These are phyloP conservation scores for Colletotrichum falcatum DNA, from an alignment of 2,329 filamentous ascomycete genomes.

Conservation along the genomic window DNA sequence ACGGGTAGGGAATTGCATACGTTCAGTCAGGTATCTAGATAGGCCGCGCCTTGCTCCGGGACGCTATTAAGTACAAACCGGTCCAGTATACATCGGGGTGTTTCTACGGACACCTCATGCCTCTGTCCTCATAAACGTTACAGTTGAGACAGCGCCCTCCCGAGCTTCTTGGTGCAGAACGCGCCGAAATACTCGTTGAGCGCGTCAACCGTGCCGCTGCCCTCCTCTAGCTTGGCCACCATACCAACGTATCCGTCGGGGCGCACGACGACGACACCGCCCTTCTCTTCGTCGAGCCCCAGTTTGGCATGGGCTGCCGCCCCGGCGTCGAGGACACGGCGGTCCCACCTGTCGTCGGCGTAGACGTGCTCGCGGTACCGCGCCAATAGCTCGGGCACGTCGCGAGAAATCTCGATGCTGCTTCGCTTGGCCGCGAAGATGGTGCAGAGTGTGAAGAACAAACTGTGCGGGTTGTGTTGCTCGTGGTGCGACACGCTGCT, in stretches of 20 bases:
- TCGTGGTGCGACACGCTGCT: slow-evolving; percentile 79
- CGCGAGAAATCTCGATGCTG: slow-evolving; percentile 77
- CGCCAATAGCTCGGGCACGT: slow-evolving; percentile 77
- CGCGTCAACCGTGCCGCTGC: slow-evolving; percentile 81
- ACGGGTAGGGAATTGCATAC: not conserved
- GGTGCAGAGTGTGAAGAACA: slow-evolving; percentile 83
- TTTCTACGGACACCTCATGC: not conserved
- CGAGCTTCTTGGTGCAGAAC: slow-evolving; percentile 74
- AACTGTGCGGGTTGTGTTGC: slow-evolving; percentile 84
- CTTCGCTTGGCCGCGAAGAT: slow-evolving; percentile 77
- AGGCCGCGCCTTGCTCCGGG: not conserved
- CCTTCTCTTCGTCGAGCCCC: slow-evolving; percentile 78
- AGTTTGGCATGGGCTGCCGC: slow-evolving; percentile 89
- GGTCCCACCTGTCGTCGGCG: slow-evolving; percentile 84
- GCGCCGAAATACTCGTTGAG: slow-evolving; percentile 85
- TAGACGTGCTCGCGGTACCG: slow-evolving; percentile 87
- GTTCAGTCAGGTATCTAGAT: not conserved
- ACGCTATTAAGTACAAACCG: not conserved
- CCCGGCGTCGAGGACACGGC: slow-evolving; percentile 74
- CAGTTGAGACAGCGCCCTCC: slow-evolving; percentile 54
- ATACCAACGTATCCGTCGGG: slow-evolving; percentile 90
- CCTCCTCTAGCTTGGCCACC: slow-evolving; percentile 79
- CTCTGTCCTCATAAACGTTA: slow-evolving; percentile 43
- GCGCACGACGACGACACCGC: slow-evolving; percentile 84
- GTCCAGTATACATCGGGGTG: not conserved